Evolutionary conservation across 2,329 filamentous ascomycete genomes (phyloP), one percentile per base, ranked within the genome.

Genomic region (Fusarium sp.): DNA sequence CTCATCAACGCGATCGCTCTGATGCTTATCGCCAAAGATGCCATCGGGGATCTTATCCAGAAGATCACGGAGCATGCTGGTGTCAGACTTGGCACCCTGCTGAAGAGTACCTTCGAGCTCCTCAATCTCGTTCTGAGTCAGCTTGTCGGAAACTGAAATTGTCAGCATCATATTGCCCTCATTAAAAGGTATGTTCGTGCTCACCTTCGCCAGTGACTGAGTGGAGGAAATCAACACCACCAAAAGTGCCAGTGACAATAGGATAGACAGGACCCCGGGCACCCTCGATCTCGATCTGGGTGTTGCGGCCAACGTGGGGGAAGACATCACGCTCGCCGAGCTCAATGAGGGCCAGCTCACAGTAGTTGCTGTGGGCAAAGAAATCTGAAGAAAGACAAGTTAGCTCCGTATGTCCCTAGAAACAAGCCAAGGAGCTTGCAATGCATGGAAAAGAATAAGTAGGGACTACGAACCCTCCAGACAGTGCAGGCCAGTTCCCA

Each of bases 291-390:
- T 89, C 84, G 32, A 97, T 84, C 77, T 85, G 84, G n/a, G 94
- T 94, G 75, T 88, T 83, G 63, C 90, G 87, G 38, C 95, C 95
- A 59, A 96, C 93, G 77, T 97, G 94, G 30, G 95, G 93, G 80
- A 98, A 98, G 65, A 97, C 83, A 67, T 93, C 88, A 9, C 83
- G 85, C 81, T 96, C 94, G 55, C 94, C 94, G 76, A 97, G 82
- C 80, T 97, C 94, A 75, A 96, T 94, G 50, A 98, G 86, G 64
- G 92, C 93, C 64, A 98, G 88, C 80, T 98, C 95, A 17, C 87
- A 90, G 82, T 97, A 98, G 85, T 98, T 98, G 80, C 93, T 97
- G 83, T 98, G 95, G 18, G 95, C 95, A 58, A 94, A 91, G 83
- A 91, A 98, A 79, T 98, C 95, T 89, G 58, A 23, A 42, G 14